Evolutionary conservation across 371 early-diverging fungal species (phyloP).

Genomic region (Mucor saturninus): DNA sequence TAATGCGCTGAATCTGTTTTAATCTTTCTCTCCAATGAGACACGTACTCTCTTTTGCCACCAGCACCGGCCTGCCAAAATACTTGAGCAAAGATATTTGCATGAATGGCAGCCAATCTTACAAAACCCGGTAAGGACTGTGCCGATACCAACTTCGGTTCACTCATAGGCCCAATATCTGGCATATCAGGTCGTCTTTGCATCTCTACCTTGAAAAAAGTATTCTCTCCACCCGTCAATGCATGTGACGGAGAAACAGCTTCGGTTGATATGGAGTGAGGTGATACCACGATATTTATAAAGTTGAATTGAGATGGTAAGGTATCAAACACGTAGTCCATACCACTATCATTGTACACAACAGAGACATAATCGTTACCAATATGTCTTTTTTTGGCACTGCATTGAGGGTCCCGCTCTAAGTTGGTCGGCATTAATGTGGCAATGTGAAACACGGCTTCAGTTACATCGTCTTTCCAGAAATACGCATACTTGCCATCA

Average conservation of each 20-base stretch:
- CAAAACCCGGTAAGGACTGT: conserved; percentile 76
- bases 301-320: conserved; percentile 93
- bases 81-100: conserved; percentile 92
- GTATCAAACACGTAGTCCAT: conserved; percentile 85
- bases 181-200: conserved; percentile 81
- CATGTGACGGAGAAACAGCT: conserved; percentile 32
- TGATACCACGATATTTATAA: conserved; percentile 89
- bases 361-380: conserved; percentile 93
- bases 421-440: conserved; percentile 91
- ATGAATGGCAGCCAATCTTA: conserved; percentile 86
- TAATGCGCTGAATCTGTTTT: conserved; percentile 83
- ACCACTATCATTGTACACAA: conserved; percentile 93
- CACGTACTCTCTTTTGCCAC: conserved; percentile 67
- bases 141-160: conserved; percentile 86
- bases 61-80: conserved; percentile 58
- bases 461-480: conserved; percentile 85
- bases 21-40: conserved; percentile 88
- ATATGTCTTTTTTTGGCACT: conserved; percentile 92
- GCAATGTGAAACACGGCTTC: conserved; percentile 92
- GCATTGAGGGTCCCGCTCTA: conserved; percentile 74
- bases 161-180: conserved; percentile 80
- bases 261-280: conserved; percentile 62
- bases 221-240: conserved; percentile 41
- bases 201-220: conserved; percentile 69
- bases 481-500: conserved; percentile 86